A percentile compares a stretch with the other conserved stretches of the same genome.
These are phyloP conservation scores for Capsicum baccatum DNA, from an alignment of 257 asterid species.

Conservation along the genomic window DNA sequence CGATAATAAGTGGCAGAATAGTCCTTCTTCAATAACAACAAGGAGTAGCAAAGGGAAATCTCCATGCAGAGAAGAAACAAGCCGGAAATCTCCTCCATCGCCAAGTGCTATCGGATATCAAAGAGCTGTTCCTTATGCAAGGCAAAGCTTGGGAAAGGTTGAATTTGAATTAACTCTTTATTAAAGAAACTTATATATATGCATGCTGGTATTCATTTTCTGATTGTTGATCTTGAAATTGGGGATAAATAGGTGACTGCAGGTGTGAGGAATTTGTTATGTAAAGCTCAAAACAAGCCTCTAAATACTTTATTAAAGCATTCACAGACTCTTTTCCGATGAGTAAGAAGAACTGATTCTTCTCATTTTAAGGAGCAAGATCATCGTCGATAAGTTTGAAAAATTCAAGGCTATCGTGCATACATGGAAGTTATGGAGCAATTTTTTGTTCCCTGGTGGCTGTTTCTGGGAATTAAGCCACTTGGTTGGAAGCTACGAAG, in stretches of 20 bases:
- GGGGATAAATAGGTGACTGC: constrained; percentile 49
- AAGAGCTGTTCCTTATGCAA: constrained; percentile 74
- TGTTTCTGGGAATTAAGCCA: neutral
- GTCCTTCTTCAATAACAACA: constrained; percentile 35
- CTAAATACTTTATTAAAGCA: constrained; percentile 56
- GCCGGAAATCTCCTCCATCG: constrained; percentile 73
- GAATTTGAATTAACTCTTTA: neutral
- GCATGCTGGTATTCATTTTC: neutral
- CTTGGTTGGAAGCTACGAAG: neutral
- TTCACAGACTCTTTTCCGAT: constrained; percentile 58
- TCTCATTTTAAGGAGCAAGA: neutral
- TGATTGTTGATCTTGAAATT: neutral
- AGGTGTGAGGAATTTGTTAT: constrained; percentile 51
- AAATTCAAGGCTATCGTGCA: neutral
- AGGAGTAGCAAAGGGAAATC: constrained; percentile 48
- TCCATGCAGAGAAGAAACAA: constrained; percentile 49
- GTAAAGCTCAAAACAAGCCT: constrained; percentile 59
- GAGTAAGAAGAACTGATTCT: constrained; percentile 27
- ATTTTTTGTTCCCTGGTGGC: neutral
- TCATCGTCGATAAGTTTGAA: neutral
- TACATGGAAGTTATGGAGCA: neutral
- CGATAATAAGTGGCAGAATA: constrained; percentile 39
- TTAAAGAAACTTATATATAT: neutral
- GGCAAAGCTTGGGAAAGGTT: constrained; percentile 74
- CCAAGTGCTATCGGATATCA: constrained; percentile 45